Evolutionary conservation across 2,329 filamentous ascomycete species (phyloP).

Genomic region (Diaporthe citri): DNA sequence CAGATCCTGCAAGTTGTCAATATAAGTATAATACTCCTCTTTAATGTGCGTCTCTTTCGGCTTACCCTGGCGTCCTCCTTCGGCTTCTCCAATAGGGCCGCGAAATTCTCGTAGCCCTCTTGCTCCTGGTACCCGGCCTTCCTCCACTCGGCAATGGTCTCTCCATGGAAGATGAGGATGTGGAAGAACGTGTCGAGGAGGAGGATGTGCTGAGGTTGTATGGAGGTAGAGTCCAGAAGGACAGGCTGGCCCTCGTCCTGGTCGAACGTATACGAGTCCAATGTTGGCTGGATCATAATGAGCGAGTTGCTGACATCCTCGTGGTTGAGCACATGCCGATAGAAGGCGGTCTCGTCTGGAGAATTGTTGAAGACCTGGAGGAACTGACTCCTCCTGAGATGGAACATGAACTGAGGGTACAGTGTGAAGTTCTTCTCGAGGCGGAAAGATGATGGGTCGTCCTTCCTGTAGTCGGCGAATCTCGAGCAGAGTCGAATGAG

Average conservation of each 20-base stretch:
- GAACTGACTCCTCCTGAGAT: slow-evolving; percentile 96
- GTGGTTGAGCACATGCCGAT: slow-evolving; percentile 95
- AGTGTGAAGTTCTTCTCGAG: slow-evolving; percentile 99
- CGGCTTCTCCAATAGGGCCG: slow-evolving; percentile 85
- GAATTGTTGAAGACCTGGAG: slow-evolving; percentile 99
- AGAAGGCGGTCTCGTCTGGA: slow-evolving; percentile 98
- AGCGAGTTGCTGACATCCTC: slow-evolving; percentile 97
- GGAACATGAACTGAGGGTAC: slow-evolving; percentile 99
- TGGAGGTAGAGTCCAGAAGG: slow-evolving; percentile 95
- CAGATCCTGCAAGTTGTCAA: slow-evolving; percentile 74
- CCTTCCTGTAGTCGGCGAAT: slow-evolving; percentile 98
- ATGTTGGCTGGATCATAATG: slow-evolving; percentile 98
- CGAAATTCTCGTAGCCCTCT: slow-evolving; percentile 98
- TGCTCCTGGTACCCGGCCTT: slow-evolving; percentile 98
- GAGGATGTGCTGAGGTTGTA: slow-evolving; percentile 92
- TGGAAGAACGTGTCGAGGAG: slow-evolving; percentile 99
- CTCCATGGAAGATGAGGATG: slow-evolving; percentile 98
- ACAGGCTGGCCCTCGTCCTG: slow-evolving; percentile 94
- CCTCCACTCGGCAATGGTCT: slow-evolving; percentile 97
- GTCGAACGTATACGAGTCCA: slow-evolving; percentile 97
- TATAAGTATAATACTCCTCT: not conserved
- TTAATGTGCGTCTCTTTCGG: slow-evolving; percentile 41
- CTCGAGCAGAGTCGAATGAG: slow-evolving; percentile 95
- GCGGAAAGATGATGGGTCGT: slow-evolving; percentile 96
- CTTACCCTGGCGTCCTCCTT: slow-evolving; percentile 95